phyloP scores from a whole-genome alignment of 495 filamentous ascomycete genomes.

The Thozetella sp. region DNA sequence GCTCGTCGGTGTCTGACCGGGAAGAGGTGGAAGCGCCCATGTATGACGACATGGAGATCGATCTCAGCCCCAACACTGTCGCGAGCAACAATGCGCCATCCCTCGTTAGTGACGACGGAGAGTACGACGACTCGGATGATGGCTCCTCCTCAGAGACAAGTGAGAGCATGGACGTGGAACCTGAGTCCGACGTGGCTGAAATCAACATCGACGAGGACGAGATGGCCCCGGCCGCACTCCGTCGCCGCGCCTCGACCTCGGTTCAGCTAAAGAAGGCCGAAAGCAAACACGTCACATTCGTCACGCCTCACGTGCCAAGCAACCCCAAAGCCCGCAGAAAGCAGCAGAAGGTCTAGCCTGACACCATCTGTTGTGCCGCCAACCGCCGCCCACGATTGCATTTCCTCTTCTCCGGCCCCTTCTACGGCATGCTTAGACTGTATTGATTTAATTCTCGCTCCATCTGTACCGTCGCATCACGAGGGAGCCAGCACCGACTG shows the following conservation, averaged over 20 bases:
- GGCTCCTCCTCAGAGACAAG: constrained; percentile 45
- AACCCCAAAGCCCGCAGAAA: constrained; percentile 32
- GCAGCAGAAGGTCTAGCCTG: constrained; percentile 11
- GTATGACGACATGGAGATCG: constrained; percentile 55
- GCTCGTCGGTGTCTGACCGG: constrained; percentile 17
- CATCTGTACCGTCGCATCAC: neutral
- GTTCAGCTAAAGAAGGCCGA: constrained; percentile 45
- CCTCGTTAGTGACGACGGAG: constrained; percentile 84
- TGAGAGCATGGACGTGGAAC: constrained; percentile 38
- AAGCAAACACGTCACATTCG: constrained; percentile 46
- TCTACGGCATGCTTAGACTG: neutral
- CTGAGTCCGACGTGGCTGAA: constrained; percentile 50
- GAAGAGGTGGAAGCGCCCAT: constrained; percentile 39
- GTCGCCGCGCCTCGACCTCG: constrained; percentile 26
- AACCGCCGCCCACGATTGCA: neutral
- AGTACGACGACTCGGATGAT: constrained; percentile 64
- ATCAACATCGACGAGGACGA: constrained; percentile 45
- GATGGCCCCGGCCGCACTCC: constrained; percentile 32
- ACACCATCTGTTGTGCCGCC: neutral
- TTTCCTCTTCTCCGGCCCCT: constrained; percentile 1
- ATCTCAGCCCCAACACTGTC: constrained; percentile 78
- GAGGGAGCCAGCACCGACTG: neutral
- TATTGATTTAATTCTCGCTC: neutral
- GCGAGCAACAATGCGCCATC: constrained; percentile 82
- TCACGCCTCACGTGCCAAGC: constrained; percentile 32